Base-by-base conservation (phyloP, 2,329 filamentous ascomycete species). In the Metarhizium rileyi region DNA sequence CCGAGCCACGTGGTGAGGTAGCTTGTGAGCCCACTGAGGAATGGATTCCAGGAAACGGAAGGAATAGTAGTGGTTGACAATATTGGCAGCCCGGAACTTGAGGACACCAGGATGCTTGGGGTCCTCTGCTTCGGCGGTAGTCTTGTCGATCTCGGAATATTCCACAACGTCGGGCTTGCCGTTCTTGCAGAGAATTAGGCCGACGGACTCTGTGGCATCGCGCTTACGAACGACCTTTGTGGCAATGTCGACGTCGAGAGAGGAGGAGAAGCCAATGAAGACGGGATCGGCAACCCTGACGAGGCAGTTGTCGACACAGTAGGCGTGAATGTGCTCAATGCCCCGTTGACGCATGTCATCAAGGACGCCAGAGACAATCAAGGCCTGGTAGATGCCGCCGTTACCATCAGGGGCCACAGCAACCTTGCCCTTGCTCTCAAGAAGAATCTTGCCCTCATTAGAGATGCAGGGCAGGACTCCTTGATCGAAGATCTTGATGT, bases 151-250 rank as follows among this genome's bases (percentile, higher is more conserved):
- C 74, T 98, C 93, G 5, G 90, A 95, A 77, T 98, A 98, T 73
- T 98, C 93, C 48, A 98, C 91, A 3, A 98, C 93, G 64, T 95
- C 93, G 36, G 93, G 93, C 71, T 87, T 90, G 69, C 90, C 90
- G 67, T 97, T 94, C 80, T 95, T 95, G 63, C 86, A 83, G 50
- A 98, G 72, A 62, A 98, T 97, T 54, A 98, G 77, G 43, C 93
- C 93, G 35, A 98, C 93, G 1, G 90, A 90, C 74, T 98, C 93
- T 63, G 89, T 94, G 48, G 93, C 91, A 65, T 91, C 87, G 61
- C 93, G 90, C 81, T 98, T 98, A 60, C 93, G 88, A 53, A 98
- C 93, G n/a, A 96, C 93, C 77, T 98, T 98, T 59, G 93, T 98
- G 28, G 91, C 91, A 62, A 98, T 94, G 70, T 95, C 90, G 59